Evolutionary conservation across 805 yeast genomes (phyloP).

Genomic region (Starmerella tilneyi): DNA sequence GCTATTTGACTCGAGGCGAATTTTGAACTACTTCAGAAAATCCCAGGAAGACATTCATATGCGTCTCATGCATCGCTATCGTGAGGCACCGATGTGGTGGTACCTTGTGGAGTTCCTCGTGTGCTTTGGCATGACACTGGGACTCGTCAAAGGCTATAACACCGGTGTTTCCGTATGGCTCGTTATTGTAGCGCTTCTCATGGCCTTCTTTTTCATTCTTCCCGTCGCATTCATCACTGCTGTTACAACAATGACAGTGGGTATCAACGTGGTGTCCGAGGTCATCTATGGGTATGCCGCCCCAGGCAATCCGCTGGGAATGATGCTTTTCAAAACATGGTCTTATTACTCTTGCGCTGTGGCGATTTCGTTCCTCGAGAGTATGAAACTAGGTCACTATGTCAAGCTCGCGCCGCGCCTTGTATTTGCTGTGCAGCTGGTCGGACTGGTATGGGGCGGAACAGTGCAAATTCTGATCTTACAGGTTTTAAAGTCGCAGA

Average conservation of each 20-base stretch:
- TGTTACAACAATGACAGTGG: slow-evolving; percentile 49
- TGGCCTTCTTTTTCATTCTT: slow-evolving; percentile 45
- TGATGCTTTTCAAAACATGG: slow-evolving; percentile 52
- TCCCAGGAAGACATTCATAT: slow-evolving; percentile 43
- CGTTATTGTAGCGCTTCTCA: slow-evolving; percentile 40
- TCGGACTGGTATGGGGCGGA: slow-evolving; percentile 39
- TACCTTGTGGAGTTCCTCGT: slow-evolving; percentile 37
- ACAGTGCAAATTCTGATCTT: slow-evolving; percentile 38
- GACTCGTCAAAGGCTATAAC: slow-evolving; percentile 22
- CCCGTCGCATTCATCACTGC: slow-evolving; percentile 57
- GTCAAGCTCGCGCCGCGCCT: slow-evolving; percentile 53
- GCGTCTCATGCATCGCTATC: slow-evolving; percentile 46
- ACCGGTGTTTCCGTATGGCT: slow-evolving; percentile 38
- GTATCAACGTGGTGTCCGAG: slow-evolving; percentile 54
- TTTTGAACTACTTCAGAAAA: slow-evolving; percentile 40
- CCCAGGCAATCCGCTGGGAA: slow-evolving; percentile 52
- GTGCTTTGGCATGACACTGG: slow-evolving; percentile 22
- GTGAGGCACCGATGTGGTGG: slow-evolving; percentile 60
- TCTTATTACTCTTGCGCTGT: slow-evolving; percentile 47
- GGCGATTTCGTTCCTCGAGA: slow-evolving; percentile 45
- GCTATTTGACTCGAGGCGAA: slow-evolving; percentile 48
- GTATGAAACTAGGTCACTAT: slow-evolving; percentile 57
- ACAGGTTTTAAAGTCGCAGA: slow-evolving; percentile 34
- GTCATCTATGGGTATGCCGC: slow-evolving; percentile 54
- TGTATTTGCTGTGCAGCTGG: slow-evolving; percentile 43